These are phyloP conservation scores for Pichia nakasei DNA, from an alignment of 805 yeast genomes.

Conservation along the genomic window DNA sequence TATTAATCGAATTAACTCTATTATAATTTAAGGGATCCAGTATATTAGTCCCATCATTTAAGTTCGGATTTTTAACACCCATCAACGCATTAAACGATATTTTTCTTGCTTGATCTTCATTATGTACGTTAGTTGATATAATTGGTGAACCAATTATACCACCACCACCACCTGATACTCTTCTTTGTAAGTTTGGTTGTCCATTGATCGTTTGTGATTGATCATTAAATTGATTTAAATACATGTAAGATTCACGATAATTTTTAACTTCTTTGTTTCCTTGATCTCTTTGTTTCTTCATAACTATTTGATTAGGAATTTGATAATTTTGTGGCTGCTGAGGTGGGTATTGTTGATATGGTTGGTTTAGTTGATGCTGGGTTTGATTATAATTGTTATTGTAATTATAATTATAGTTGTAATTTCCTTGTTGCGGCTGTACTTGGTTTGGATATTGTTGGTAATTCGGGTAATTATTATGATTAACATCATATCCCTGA, in stretches of 20 bases:
- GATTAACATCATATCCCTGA: background rate
- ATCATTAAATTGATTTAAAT: conserved; percentile 1
- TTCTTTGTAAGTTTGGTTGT: conserved; percentile 3
- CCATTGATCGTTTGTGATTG: conserved; percentile 1
- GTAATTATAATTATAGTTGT: background rate
- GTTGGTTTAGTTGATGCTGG: conserved; percentile 4
- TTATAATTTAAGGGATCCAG: background rate
- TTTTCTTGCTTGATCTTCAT: conserved; percentile 10
- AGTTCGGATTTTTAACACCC: background rate
- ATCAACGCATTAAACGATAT: conserved; percentile 18
- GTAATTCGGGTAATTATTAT: background rate
- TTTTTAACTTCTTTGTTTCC: background rate
- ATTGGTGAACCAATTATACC: conserved; percentile 19
- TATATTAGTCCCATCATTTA: background rate
- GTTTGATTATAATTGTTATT: background rate
- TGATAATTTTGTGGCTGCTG: background rate
- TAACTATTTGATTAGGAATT: background rate
- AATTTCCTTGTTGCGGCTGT: background rate
- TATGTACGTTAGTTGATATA: conserved; percentile 2
- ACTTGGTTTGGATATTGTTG: background rate
- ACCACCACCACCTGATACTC: conserved; percentile 8
- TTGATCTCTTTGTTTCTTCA: conserved; percentile 1
- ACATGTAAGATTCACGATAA: conserved; percentile 8
- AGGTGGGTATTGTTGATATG: conserved; percentile 5
- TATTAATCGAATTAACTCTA: background rate